A percentile compares a stretch with the other conserved stretches of the same genome.
phyloP scores from a whole-genome alignment of 306 rosid genomes.

The Carpinus viminea region DNA sequence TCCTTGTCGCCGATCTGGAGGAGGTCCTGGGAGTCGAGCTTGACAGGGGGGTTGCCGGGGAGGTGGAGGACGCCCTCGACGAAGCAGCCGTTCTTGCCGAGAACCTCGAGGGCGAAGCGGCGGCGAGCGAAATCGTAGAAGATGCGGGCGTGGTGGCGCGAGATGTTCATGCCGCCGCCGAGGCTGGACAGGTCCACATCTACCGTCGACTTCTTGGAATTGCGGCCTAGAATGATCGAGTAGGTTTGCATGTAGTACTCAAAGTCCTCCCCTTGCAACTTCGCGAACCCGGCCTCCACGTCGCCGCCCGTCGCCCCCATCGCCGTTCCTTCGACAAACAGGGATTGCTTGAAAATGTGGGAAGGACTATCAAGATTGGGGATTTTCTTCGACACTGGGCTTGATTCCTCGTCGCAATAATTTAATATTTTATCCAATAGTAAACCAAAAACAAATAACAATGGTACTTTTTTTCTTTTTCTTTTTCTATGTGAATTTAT shows the following conservation, averaged over 20 bases:
- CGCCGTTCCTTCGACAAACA: neutral
- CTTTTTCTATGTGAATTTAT: no score
- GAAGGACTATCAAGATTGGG: no score
- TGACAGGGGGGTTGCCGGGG: slow-evolving; percentile 87
- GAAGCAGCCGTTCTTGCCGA: slow-evolving; percentile 92
- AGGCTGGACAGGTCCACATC: slow-evolving; percentile 98
- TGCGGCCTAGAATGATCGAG: slow-evolving; percentile 93
- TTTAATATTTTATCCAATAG: no score
- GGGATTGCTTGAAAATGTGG: no score
- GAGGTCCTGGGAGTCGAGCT: slow-evolving; percentile 93
- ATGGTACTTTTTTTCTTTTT: no score
- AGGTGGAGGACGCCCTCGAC: slow-evolving; percentile 98
- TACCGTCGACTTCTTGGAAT: slow-evolving; percentile 92
- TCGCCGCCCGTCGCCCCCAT: slow-evolving; percentile 60
- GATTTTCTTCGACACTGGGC: no score
- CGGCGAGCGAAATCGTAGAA: slow-evolving; percentile 96
- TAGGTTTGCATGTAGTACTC: slow-evolving; percentile 99
- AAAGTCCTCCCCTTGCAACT: slow-evolving; percentile 96
- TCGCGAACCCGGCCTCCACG: slow-evolving; percentile 98
- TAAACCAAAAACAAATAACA: no score
- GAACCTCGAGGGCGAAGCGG: slow-evolving; percentile 93
- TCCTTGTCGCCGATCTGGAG: slow-evolving; percentile 98
- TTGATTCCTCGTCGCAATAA: no score
- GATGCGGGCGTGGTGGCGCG: slow-evolving; percentile 97
- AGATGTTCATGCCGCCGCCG: slow-evolving; percentile 99